Evolutionary conservation across 495 filamentous ascomycete genomes (phyloP).

Genomic region (Trichoderma asperelloides): DNA sequence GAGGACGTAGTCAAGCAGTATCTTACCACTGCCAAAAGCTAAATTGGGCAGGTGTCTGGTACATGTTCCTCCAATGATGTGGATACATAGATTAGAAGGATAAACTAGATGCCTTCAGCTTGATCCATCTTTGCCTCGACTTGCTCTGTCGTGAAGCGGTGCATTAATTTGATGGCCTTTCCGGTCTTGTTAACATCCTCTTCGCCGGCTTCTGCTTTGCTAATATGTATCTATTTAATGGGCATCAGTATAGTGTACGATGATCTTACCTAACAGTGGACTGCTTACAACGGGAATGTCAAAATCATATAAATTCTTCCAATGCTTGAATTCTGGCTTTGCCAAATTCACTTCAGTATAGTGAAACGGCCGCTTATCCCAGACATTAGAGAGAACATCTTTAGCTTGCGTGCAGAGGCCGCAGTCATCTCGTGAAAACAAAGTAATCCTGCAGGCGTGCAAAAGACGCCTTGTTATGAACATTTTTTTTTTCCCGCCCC

Average conservation of each 20-base stretch:
- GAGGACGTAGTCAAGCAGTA: slow-evolving; percentile 34
- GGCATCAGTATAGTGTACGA: neutral
- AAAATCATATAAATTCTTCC: slow-evolving; percentile 81
- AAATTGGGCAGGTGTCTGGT: slow-evolving; percentile 23
- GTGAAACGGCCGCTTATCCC: slow-evolving; percentile 58
- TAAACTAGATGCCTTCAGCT: slow-evolving; percentile 26
- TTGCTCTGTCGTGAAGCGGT: slow-evolving; percentile 64
- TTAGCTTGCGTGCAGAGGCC: slow-evolving; percentile 72
- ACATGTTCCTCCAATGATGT: slow-evolving; percentile 16
- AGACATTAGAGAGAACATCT: slow-evolving; percentile 57
- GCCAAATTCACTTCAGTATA: slow-evolving; percentile 79
- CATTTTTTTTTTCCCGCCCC: slow-evolving; percentile 21
- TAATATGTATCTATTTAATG: slow-evolving; percentile 54
- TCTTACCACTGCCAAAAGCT: slow-evolving; percentile 38
- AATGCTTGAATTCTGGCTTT: slow-evolving; percentile 50
- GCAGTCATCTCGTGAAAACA: slow-evolving; percentile 76
- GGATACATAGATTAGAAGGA: neutral
- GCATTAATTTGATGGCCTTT: slow-evolving; percentile 70
- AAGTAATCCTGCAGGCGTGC: slow-evolving; percentile 60
- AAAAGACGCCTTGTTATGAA: slow-evolving; percentile 32
- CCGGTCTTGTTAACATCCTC: slow-evolving; percentile 44
- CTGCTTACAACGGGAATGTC: slow-evolving; percentile 71
- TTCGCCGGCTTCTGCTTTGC: slow-evolving; percentile 35
- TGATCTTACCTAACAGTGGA: neutral
- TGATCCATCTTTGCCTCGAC: slow-evolving; percentile 62